Percentiles rank a stretch among this genome's conserved stretches.
phyloP scores from a whole-genome alignment of 2,329 filamentous ascomycete species.

The Fusarium praegraminearum region DNA sequence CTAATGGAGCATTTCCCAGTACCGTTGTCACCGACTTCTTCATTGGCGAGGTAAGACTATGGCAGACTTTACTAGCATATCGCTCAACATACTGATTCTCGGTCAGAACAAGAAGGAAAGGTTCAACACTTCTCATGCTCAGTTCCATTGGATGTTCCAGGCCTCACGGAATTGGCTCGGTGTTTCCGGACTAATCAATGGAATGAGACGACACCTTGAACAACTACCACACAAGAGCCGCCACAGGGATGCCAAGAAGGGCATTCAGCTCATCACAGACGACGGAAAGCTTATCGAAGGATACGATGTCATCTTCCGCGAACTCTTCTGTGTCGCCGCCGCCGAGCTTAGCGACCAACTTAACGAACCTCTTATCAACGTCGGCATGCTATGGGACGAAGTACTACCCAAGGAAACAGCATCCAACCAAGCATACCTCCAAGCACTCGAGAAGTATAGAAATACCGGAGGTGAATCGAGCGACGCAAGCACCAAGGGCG shows the following conservation, averaged over 20 bases:
- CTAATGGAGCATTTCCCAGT: constrained; percentile 75
- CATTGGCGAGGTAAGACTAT: constrained; percentile 67
- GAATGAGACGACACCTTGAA: constrained; percentile 78
- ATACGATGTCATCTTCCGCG: constrained; percentile 82
- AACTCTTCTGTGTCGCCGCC: constrained; percentile 85
- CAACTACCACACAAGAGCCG: constrained; percentile 54
- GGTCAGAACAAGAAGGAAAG: constrained; percentile 70
- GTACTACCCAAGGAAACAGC: constrained; percentile 73
- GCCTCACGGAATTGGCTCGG: constrained; percentile 82
- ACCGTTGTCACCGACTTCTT: constrained; percentile 84
- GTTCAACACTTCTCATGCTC: constrained; percentile 79
- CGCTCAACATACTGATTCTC: not conserved
- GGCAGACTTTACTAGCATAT: no score
- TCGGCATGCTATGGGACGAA: constrained; percentile 81
- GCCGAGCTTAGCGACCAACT: constrained; percentile 76
- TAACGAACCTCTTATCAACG: constrained; percentile 69
- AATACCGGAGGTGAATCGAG: not conserved
- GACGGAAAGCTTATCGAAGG: constrained; percentile 71
- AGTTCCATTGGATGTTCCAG: constrained; percentile 89
- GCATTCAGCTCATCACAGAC: constrained; percentile 62
- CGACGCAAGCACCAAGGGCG: constrained; percentile 21
- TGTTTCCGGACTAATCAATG: constrained; percentile 74
- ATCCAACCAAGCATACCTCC: constrained; percentile 33
- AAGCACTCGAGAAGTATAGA: constrained; percentile 24
- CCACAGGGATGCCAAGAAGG: constrained; percentile 30